A percentile compares a stretch with the other conserved stretches of the same genome.
Evolutionary conservation across 345 rosid species (phyloP).

Genomic region (Salix udensis): DNA sequence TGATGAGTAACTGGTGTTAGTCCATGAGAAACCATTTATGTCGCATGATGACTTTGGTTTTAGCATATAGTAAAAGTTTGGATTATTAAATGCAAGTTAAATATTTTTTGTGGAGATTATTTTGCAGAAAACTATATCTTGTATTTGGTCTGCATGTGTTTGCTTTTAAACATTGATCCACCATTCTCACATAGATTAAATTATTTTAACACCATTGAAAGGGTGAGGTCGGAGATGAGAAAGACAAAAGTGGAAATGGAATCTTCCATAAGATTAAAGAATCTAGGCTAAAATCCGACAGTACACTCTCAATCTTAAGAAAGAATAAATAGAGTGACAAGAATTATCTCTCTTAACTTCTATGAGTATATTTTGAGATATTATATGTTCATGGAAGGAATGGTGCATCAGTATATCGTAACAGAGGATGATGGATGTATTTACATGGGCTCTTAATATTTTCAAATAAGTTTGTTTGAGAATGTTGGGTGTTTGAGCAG

Average conservation of each 20-base stretch:
- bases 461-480: not conserved
- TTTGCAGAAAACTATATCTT: not conserved
- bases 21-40: not conserved
- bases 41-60: not conserved
- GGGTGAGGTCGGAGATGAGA: not conserved
- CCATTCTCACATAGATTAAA: not conserved
- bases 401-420: not conserved
- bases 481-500: not conserved
- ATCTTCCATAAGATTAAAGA: not conserved
- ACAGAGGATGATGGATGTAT: not conserved
- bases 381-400: not conserved
- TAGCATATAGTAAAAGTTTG: not conserved
- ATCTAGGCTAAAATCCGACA: not conserved
- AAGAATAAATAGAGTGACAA: not conserved
- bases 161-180: not conserved
- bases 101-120: not conserved
- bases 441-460: not conserved
- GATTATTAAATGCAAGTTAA: not conserved
- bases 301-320: not conserved
- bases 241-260: not conserved
- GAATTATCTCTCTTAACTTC: not conserved
- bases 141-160: not conserved
- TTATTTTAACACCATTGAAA: not conserved
- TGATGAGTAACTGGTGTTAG: not conserved
- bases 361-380: not conserved